These are phyloP conservation scores for Boletus rubescentipes DNA, from an alignment of 768 basidiomycete species.

Conservation along the genomic window DNA sequence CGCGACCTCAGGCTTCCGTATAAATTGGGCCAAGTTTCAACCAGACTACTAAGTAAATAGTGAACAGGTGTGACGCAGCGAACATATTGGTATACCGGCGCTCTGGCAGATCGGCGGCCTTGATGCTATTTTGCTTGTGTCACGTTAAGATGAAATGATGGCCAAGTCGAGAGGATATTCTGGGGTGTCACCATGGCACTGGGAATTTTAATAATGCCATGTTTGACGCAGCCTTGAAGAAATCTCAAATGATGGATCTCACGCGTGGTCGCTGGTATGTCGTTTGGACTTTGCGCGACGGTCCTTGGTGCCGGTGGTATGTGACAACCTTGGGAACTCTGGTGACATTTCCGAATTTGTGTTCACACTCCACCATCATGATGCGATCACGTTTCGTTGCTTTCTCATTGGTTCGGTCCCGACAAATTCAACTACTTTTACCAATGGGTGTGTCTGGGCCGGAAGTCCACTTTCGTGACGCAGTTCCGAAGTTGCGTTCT, in stretches of 20 bases:
- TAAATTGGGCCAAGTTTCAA: too few species aligned
- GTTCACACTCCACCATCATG: constrained; percentile 4
- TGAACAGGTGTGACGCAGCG: too few species aligned
- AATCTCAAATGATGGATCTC: background rate
- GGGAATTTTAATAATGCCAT: background rate
- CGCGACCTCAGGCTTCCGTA: too few species aligned
- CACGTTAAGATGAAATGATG: too few species aligned
- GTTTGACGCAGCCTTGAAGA: background rate
- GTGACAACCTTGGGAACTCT: background rate
- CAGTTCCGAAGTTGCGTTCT: too few species aligned
- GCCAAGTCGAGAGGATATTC: too few species aligned
- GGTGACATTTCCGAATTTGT: background rate
- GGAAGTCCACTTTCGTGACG: background rate
- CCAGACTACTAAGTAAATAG: too few species aligned
- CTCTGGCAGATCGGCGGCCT: too few species aligned
- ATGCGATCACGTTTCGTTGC: background rate
- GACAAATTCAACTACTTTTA: background rate
- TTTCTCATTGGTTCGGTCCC: background rate
- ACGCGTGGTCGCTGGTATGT: background rate
- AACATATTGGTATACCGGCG: too few species aligned
- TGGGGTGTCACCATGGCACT: background rate
- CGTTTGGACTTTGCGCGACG: too few species aligned
- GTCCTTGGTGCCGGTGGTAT: background rate
- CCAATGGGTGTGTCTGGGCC: background rate
- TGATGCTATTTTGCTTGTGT: too few species aligned